Evolutionary conservation across 2,329 filamentous ascomycete genomes (phyloP).

Genomic region (Fusarium sulawesiense): DNA sequence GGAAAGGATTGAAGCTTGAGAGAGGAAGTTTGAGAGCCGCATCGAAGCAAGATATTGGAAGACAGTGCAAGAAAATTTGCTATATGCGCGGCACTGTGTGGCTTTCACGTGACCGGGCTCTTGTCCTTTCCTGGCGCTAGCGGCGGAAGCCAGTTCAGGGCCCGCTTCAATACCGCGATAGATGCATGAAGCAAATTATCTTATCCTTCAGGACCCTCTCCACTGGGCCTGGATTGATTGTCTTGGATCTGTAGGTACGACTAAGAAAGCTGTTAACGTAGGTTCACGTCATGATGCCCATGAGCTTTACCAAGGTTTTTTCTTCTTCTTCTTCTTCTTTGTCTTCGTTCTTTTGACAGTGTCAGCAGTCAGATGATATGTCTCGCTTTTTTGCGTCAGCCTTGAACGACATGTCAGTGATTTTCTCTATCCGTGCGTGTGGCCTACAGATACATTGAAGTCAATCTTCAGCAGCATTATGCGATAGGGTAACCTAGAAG

Average conservation of each 20-base stretch:
- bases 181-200: constrained; percentile 44
- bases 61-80: constrained; percentile 50
- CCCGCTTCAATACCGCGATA: constrained; percentile 40
- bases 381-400: not conserved
- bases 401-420: not conserved
- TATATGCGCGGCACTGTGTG: constrained; percentile 44
- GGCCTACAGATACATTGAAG: not conserved
- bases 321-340: not conserved
- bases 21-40: constrained; percentile 34
- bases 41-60: constrained; percentile 48
- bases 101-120: constrained; percentile 37
- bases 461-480: constrained; percentile 2
- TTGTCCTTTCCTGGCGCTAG: constrained; percentile 29
- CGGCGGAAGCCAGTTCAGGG: constrained; percentile 28
- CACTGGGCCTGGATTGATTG: constrained; percentile 4
- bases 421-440: not conserved
- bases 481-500: not conserved
- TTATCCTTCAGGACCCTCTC: constrained; percentile 8
- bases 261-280: constrained; percentile 14
- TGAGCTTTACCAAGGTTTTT: not conserved
- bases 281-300: constrained; percentile 12
- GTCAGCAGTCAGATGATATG: not conserved
- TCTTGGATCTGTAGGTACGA: constrained; percentile 10
- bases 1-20: constrained; percentile 30
- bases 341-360: not conserved